These are phyloP conservation scores for Aspergillus nomiae DNA, from an alignment of 2,329 filamentous ascomycete genomes.

Conservation along the genomic window DNA sequence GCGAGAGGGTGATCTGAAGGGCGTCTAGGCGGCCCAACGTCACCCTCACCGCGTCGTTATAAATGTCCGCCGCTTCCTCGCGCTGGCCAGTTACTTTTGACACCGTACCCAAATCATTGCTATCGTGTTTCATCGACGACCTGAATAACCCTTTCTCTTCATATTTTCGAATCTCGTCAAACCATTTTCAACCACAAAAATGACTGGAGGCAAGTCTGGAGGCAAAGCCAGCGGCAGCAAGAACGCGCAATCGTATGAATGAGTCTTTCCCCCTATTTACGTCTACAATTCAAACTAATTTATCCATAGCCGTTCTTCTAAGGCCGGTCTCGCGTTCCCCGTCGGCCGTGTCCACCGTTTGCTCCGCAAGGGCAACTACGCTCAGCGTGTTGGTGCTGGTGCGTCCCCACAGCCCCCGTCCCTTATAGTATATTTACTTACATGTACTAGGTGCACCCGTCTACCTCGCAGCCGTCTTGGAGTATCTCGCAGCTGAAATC, in stretches of 20 bases:
- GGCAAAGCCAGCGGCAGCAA: conserved; percentile 99
- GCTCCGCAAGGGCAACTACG: conserved; percentile 98
- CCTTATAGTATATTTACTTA: background rate
- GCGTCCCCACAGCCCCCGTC: conserved; percentile 28
- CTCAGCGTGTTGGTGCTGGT: conserved; percentile 98
- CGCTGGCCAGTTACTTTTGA: conserved; percentile 34
- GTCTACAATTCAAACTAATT: conserved; percentile 43
- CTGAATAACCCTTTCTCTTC: conserved; percentile 1
- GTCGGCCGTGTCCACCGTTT: conserved; percentile 99
- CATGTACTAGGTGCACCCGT: conserved; percentile 70
- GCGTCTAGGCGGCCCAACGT: conserved; percentile 44
- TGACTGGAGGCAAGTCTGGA: conserved; percentile 99
- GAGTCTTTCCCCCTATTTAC: background rate
- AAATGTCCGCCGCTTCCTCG: conserved; percentile 41
- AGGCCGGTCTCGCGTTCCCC: conserved; percentile 98
- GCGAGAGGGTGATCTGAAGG: conserved; percentile 51
- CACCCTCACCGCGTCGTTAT: conserved; percentile 47
- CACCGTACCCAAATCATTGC: conserved; percentile 27
- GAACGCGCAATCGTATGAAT: conserved; percentile 96
- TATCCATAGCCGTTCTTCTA: conserved; percentile 81
- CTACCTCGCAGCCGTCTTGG: conserved; percentile 74
- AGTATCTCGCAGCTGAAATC: conserved; percentile 41
- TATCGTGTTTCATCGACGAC: conserved; percentile 3
- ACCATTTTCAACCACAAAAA: conserved; percentile 67
- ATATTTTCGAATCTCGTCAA: conserved; percentile 14